Evolutionary conservation across 2,329 filamentous ascomycete genomes (phyloP), one percentile per base, ranked within the genome.

Genomic region (Rhinocladiella mackenziei): DNA sequence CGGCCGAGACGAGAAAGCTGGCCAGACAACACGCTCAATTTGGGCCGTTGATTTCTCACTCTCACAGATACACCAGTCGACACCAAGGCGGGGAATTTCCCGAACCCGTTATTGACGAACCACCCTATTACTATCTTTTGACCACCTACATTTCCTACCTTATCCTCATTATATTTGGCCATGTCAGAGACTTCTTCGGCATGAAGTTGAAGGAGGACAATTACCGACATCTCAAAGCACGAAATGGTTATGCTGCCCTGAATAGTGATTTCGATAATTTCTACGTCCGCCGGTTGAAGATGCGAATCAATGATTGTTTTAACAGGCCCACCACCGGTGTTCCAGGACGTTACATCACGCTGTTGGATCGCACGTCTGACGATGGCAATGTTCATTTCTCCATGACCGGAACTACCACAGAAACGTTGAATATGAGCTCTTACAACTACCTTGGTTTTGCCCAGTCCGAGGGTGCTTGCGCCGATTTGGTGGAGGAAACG

Each of bases 211-310:
- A 84, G 62, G 80, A 89, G 65, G 80, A 86, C 62, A 84, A 88
- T 60, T 97, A 97, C 68, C 82, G 80, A 61, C 84, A 92, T 58
- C 73, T 97, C 60, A 85, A 85, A 62, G 77, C 84, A 26, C 78
- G 80, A 55, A 87, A 95, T 63, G 92, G 92, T 51, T 97, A 95
- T 62, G 92, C 91, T 8, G 89, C 92, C 2, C 76, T 98, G 54
- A 97, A 96, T 67, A 94, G 89, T 60, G 92, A 98, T 67, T 98
- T 98, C 62, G 92, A 98, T 73, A 97, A 91, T 67, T 98, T 98
- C 67, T 98, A 98, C 68, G 87, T 91, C 45, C 81, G 92, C 45
- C 78, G 92, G 50, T 68, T 98, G 62, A 97, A 98, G 75, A 78
- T 89, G 72, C 82, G 92, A 53, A 88, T 98, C 62, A 94, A 97